Conservation (phyloP, 495 filamentous ascomycete genomes). For the Penicillium samsonianum region DNA sequence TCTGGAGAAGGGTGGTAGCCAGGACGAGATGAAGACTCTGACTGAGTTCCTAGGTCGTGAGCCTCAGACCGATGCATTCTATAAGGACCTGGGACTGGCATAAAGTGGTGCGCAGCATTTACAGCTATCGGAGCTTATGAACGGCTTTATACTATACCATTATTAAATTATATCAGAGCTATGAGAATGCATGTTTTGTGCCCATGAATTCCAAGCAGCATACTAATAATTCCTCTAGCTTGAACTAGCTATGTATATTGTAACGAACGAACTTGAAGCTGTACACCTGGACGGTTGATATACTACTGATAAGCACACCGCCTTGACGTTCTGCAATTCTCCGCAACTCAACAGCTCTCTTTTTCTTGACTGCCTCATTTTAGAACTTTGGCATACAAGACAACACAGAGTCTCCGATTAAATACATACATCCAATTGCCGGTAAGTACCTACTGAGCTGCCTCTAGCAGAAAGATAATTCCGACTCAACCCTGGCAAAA, state of each 20-base stretch:
- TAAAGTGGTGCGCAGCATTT: slow-evolving; percentile 20
- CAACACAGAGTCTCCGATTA: neutral
- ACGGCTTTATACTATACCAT: neutral
- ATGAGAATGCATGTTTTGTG: neutral
- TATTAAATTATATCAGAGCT: neutral
- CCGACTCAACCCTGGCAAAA: neutral
- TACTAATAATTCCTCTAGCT: neutral
- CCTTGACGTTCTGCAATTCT: slow-evolving; percentile 5
- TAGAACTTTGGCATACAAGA: neutral
- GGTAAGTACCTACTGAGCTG: neutral
- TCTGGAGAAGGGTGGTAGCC: slow-evolving; percentile 55
- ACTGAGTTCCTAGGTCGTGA: slow-evolving; percentile 53
- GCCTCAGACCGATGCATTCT: slow-evolving; percentile 54
- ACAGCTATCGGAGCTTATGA: neutral
- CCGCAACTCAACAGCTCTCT: slow-evolving; percentile 8
- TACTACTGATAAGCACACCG: slow-evolving; percentile 15
- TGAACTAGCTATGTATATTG: neutral
- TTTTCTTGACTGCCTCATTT: neutral
- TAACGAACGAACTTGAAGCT: neutral
- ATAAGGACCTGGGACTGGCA: slow-evolving; percentile 52
- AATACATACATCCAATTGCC: neutral
- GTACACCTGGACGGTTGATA: neutral
- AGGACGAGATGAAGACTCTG: slow-evolving; percentile 57
- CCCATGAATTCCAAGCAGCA: neutral
- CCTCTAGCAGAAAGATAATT: neutral